phyloP scores from a whole-genome alignment of 2,329 filamentous ascomycete species.

The Botrytis aclada region DNA sequence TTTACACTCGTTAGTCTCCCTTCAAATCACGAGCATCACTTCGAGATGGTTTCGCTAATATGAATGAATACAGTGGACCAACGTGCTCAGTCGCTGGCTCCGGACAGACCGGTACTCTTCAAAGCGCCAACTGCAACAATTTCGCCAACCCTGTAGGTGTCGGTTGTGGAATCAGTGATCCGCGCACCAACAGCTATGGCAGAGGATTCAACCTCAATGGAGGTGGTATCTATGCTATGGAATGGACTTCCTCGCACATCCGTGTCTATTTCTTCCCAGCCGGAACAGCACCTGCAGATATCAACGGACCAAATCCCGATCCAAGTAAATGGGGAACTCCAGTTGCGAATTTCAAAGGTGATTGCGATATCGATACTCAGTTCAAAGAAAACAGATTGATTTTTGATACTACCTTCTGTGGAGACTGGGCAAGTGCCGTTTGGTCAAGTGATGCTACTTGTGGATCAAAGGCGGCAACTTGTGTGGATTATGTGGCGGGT shows the following conservation, averaged over 20 bases:
- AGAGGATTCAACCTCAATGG: conserved; percentile 61
- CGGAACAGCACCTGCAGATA: conserved; percentile 66
- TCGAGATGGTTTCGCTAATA: background rate
- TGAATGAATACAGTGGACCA: background rate
- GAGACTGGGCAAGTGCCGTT: conserved; percentile 70
- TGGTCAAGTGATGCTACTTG: conserved; percentile 45
- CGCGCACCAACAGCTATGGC: conserved; percentile 46
- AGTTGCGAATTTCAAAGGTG: conserved; percentile 55
- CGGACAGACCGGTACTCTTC: background rate
- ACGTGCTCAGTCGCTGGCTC: conserved; percentile 2
- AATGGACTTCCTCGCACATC: conserved; percentile 66
- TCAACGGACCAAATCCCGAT: conserved; percentile 59
- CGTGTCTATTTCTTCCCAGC: conserved; percentile 60
- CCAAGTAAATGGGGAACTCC: conserved; percentile 67
- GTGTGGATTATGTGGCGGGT: conserved; percentile 66
- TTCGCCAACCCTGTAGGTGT: conserved; percentile 6
- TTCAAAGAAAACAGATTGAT: conserved; percentile 75
- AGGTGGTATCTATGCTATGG: conserved; percentile 65
- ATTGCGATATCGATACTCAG: conserved; percentile 66
- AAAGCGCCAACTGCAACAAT: conserved; percentile 12
- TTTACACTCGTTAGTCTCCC: conserved; percentile 5
- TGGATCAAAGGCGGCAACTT: conserved; percentile 57
- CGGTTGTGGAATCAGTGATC: conserved; percentile 26
- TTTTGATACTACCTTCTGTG: conserved; percentile 82
- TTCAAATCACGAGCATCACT: no score